phyloP scores from a whole-genome alignment of 192 early-diverging fungal species.

The Coemansia aciculifera region DNA sequence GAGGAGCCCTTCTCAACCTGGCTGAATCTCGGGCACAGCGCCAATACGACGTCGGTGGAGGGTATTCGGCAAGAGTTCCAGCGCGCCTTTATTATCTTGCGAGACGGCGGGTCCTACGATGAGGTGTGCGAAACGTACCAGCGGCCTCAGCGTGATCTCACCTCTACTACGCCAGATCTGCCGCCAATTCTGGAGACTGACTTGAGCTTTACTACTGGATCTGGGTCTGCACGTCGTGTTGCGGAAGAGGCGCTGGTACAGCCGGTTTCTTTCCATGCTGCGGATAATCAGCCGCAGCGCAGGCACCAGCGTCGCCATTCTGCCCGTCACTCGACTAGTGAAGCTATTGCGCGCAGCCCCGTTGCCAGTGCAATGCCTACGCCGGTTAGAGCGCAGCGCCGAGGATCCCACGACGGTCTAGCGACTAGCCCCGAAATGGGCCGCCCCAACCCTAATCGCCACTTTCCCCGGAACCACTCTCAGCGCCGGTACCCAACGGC shows the following conservation, averaged over 20 bases:
- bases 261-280: background rate
- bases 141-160: constrained; percentile 16
- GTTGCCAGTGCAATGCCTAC: background rate
- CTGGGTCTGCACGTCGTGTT: background rate
- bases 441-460: background rate
- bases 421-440: background rate
- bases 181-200: background rate
- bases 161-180: background rate
- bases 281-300: background rate
- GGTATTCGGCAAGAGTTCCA: constrained; percentile 82
- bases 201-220: background rate
- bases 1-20: constrained; percentile 91
- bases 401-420: background rate
- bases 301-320: background rate
- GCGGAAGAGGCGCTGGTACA: constrained; percentile 1
- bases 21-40: constrained; percentile 89
- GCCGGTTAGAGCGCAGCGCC: background rate
- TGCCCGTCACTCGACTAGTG: background rate
- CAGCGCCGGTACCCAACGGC: background rate
- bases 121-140: constrained; percentile 47
- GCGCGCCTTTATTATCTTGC: constrained; percentile 65
- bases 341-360: background rate
- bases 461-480: background rate
- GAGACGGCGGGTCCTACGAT: constrained; percentile 51
- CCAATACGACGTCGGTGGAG: constrained; percentile 73